A percentile compares a stretch with the other conserved stretches of the same genome.
phyloP scores from a whole-genome alignment of 768 basidiomycete species.

The Pisolithus tinctorius region DNA sequence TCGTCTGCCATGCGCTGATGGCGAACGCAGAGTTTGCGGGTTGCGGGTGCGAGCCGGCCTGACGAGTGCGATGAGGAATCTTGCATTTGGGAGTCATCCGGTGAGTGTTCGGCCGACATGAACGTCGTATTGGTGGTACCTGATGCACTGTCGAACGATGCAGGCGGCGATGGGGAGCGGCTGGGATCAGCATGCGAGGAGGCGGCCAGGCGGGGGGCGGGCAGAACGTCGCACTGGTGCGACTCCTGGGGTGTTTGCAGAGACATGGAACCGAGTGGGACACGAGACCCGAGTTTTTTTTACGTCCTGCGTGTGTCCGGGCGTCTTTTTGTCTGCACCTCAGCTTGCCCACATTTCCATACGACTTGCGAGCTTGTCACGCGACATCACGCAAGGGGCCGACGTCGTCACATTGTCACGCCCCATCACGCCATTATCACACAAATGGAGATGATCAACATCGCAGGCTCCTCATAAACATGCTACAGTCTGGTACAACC shows the following conservation, averaged over 20 bases:
- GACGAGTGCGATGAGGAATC: constrained; percentile 10
- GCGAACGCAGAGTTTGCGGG: constrained; percentile 80
- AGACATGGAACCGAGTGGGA: constrained; percentile 11
- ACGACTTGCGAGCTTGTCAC: constrained; percentile 19
- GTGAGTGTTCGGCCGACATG: constrained; percentile 1
- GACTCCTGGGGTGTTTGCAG: constrained; percentile 13
- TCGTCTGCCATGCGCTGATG: constrained; percentile 98
- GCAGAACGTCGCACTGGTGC: constrained; percentile 69
- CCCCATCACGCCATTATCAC: background rate
- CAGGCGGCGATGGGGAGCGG: constrained; percentile 5
- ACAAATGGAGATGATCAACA: too few species aligned
- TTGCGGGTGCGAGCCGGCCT: constrained; percentile 32
- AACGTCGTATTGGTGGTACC: background rate
- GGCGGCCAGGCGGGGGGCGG: constrained; percentile 49
- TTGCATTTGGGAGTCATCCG: constrained; percentile 3
- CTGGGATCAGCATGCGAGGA: background rate
- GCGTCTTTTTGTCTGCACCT: background rate
- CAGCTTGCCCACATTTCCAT: background rate
- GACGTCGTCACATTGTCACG: constrained; percentile 10
- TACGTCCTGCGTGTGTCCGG: background rate
- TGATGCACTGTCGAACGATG: constrained; percentile 6
- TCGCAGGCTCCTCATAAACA: background rate
- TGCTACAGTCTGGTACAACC: background rate
- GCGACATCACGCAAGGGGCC: constrained; percentile 28
- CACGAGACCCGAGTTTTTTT: background rate